Percentiles rank a stretch among this genome's conserved stretches.
Conservation (phyloP, 306 rosid species). For the Gleditsia sinensis region DNA sequence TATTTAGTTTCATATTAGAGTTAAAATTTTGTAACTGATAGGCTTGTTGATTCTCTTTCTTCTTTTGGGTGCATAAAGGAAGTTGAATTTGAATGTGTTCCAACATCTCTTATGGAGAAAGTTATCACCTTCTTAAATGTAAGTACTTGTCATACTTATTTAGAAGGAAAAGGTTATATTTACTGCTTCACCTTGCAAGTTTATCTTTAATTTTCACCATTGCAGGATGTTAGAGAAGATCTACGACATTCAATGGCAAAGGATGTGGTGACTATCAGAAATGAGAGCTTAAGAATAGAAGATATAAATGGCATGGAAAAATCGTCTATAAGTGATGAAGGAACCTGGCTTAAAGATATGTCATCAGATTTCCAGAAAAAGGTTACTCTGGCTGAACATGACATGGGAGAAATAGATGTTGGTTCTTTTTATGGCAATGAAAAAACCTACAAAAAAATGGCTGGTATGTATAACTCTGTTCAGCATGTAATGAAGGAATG, state of each 20-base stretch:
- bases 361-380: conserved; percentile 92
- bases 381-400: conserved; percentile 69
- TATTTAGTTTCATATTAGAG: too few species aligned
- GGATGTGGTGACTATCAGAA: conserved; percentile 71
- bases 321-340: conserved; percentile 43
- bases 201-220: conserved; percentile 14
- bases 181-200: conserved; percentile 26
- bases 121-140: conserved; percentile 79
- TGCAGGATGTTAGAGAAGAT: conserved; percentile 85
- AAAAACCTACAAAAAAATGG: conserved; percentile 58
- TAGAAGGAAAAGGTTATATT: conserved; percentile 16
- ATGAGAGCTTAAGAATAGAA: conserved; percentile 67
- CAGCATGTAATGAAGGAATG: conserved; percentile 3
- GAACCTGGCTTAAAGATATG: conserved; percentile 46
- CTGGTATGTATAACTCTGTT: conserved; percentile 52
- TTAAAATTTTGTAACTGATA: conserved; percentile 33
- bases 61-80: conserved; percentile 53
- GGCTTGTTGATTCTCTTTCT: conserved; percentile 33
- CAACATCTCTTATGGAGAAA: conserved; percentile 86
- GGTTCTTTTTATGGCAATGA: conserved; percentile 51
- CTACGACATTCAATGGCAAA: conserved; percentile 88
- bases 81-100: conserved; percentile 86
- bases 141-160: conserved; percentile 43
- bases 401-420: conserved; percentile 45
- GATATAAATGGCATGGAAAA: conserved; percentile 38